Base-by-base conservation (phyloP, 1,284 basidiomycete genomes). In the Ceratobasidium sp. region DNA sequence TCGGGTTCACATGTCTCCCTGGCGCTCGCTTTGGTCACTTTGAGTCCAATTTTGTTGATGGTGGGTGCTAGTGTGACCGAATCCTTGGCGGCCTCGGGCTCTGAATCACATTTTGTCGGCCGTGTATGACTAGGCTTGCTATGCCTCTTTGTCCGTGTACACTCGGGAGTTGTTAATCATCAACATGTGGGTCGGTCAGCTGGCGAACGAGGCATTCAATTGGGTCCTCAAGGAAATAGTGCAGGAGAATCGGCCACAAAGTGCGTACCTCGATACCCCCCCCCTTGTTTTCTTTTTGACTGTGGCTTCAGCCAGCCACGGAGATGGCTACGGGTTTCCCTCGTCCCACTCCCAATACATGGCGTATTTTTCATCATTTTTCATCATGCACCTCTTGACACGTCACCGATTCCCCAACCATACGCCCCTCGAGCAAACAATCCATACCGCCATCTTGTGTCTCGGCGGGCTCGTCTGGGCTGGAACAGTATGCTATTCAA, bases 271-370 rank as follows among this genome's bases (percentile, higher is more conserved):
- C 24, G 6, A 13, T 27, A 24, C 43, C 56, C 63, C 24, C 59
- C 49, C 11, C 65, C 51, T 4, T 19, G 27, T 6, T 65, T 16
- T n/a, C 29, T 27, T 24, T 46, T 61, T 31, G 16, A 53, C 37
- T n/a, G 9, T 48, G 31, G 16, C 13, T 69, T 19, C 56, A 89
- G 90, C 85, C 65, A 85, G 85, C 65, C 82, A 90, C 43, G 91
- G 90, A 13, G 87, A 86, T 72, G 93, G 94, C 7, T 95, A 94
- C 79, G 93, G 93, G 13, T 95, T 95, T 80, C 93, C 93, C 0
- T 94, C 93, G 0, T 94, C 92, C 13, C 93, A 95, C 79, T 92
- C 92, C 79, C 93, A 95, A 81, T 95, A 92, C 81, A 92, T 95
- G 90, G 94, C 90, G 4, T 95, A 93, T 82, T 95, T 95, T 79